Conservation (phyloP, 352 stramenopile species). For the Pythium plurisporium region DNA sequence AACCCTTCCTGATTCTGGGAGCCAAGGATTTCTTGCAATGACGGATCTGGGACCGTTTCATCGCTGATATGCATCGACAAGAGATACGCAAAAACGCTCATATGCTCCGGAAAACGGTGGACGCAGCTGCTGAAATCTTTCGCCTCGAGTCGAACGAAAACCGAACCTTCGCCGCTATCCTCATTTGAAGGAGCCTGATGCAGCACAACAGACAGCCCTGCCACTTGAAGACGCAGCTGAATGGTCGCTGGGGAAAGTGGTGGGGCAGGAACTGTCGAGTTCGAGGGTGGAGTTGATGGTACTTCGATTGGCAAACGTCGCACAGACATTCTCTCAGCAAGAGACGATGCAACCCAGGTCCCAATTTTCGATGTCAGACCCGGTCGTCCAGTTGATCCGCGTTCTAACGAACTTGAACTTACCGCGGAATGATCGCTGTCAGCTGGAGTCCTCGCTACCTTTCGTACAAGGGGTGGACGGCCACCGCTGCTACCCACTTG, state of each 20-base stretch:
- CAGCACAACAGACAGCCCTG: slow-evolving; percentile 61
- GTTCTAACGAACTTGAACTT: not conserved
- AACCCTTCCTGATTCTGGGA: slow-evolving; percentile 7
- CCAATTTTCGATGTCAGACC: slow-evolving; percentile 24
- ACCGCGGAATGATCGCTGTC: not conserved
- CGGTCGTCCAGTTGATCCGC: not conserved
- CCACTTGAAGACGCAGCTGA: slow-evolving; percentile 71
- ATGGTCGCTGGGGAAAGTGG: slow-evolving; percentile 32
- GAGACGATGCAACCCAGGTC: slow-evolving; percentile 23
- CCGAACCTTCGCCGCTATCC: slow-evolving; percentile 13
- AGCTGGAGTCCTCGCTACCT: slow-evolving; percentile 11
- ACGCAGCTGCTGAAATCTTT: slow-evolving; percentile 70
- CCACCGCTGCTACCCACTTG: not conserved
- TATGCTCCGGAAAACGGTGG: slow-evolving; percentile 63
- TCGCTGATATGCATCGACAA: slow-evolving; percentile 72
- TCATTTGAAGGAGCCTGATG: slow-evolving; percentile 35
- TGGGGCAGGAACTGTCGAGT: not conserved
- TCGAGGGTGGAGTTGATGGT: slow-evolving; percentile 9
- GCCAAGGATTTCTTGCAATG: slow-evolving; percentile 45
- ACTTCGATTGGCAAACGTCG: slow-evolving; percentile 5
- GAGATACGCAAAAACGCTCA: slow-evolving; percentile 70
- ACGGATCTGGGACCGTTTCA: slow-evolving; percentile 48
- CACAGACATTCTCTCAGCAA: slow-evolving; percentile 13
- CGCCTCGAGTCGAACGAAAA: slow-evolving; percentile 57
- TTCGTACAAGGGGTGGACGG: slow-evolving; percentile 13